Base-by-base conservation (phyloP, 768 basidiomycete species). In the Pholiota conissans region DNA sequence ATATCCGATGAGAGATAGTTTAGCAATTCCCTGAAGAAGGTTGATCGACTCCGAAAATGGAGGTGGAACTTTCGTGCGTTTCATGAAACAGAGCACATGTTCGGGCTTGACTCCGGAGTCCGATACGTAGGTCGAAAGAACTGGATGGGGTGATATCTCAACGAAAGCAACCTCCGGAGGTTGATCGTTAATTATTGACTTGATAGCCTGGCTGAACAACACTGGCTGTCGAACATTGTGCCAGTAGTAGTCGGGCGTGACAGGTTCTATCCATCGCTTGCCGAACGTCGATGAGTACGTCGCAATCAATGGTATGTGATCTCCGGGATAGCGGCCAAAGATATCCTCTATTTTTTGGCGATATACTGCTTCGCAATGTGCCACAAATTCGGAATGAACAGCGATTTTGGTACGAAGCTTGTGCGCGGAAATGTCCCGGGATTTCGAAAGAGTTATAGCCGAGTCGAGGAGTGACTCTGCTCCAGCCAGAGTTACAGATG, bases 161-260 rank as follows among this genome's bases (percentile, higher is more conserved):
- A 79, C 56, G 56, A 75, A 75, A 13, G 64, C 65, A 14, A 72
- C 60, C 6, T 60, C 54, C 2, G 68, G 68, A 22, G 68, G 67
- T 20, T 54, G 34, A 3, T 61, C 58, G 13, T 57, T 28, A 2
- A 65, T 47, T 10, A 77, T 62, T 4, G 59, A 37, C 26, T 59
- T 35, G n/a, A 79, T 64, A 0, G 75, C 69, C 11, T 69, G 47
- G 0, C 63, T 60, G 61, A 81, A 81, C 7, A 59, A 62, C 2
- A 80, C 79, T 3, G 76, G 73, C 2, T 61, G 55, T 8, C 75
- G 69, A 6, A 71, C 66, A 56, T 73, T 75, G 40, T 65, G 34
- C 80, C 80, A 81, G 45, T 74, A 72, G 61, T 81, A 81, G 7
- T 76, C 68, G 0, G 71, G 61, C 7, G 66, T 66, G 56, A 74